phyloP scores from a whole-genome alignment of 2,329 filamentous ascomycete genomes.

The Plenodomus tracheiphilus region DNA sequence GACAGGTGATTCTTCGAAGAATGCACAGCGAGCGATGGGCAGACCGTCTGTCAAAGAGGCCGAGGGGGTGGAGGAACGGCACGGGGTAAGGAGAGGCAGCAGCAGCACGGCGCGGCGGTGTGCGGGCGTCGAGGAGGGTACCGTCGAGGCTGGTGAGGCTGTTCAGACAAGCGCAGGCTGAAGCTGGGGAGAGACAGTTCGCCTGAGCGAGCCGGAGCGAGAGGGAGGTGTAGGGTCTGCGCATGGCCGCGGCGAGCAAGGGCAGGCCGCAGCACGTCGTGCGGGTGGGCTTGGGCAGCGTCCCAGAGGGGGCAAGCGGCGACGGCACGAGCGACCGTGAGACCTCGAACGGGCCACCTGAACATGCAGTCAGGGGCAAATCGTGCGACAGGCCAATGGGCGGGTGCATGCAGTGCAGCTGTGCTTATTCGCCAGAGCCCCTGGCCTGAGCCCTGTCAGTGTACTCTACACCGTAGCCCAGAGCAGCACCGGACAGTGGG shows the following conservation, averaged over 20 bases:
- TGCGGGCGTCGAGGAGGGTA: constrained; percentile 19
- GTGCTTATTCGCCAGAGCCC: constrained; percentile 16
- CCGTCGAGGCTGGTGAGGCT: constrained; percentile 30
- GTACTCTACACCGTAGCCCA: constrained; percentile 14
- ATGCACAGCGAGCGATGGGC: constrained; percentile 25
- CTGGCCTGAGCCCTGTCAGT: constrained; percentile 15
- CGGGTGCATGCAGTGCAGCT: constrained; percentile 4
- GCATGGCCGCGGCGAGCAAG: constrained; percentile 29
- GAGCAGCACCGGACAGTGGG: constrained; percentile 20
- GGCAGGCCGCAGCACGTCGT: constrained; percentile 25
- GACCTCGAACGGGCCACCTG: constrained; percentile 9
- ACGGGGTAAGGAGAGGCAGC: constrained; percentile 39
- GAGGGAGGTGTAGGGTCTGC: constrained; percentile 11
- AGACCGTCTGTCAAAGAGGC: constrained; percentile 45
- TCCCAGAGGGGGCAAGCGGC: constrained; percentile 24
- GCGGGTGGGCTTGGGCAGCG: constrained; percentile 16
- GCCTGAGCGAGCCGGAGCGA: constrained; percentile 29
- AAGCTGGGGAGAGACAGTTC: constrained; percentile 32
- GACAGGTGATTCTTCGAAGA: constrained; percentile 16
- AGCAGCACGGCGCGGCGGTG: constrained; percentile 44
- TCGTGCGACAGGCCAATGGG: constrained; percentile 23
- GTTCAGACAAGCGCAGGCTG: constrained; percentile 32
- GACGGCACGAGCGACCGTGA: constrained; percentile 23
- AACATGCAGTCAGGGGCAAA: constrained; percentile 22
- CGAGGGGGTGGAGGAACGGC: constrained; percentile 12